phyloP scores from a whole-genome alignment of 768 basidiomycete genomes.

The Baorangia bicolor region DNA sequence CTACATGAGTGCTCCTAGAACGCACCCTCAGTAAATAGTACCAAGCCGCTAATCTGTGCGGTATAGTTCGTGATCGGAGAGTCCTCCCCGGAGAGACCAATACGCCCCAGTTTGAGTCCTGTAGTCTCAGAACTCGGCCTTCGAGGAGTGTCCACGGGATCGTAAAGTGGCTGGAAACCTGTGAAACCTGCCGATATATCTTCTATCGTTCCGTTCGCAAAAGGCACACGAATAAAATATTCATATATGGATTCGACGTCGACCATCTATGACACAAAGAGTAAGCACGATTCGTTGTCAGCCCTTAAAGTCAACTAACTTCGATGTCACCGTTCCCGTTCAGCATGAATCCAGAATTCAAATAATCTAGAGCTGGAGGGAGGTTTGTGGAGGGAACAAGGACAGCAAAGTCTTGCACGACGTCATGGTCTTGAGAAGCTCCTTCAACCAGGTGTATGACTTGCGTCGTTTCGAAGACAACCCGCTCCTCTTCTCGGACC shows the following conservation, averaged over 20 bases:
- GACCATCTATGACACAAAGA: background rate
- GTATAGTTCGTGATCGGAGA: background rate
- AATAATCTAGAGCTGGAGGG: slow-evolving; percentile 12
- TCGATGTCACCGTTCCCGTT: too few relatives aligned
- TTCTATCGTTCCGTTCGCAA: slow-evolving; percentile 12
- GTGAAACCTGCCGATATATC: slow-evolving; percentile 12
- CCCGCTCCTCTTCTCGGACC: slow-evolving; percentile 17
- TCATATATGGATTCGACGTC: slow-evolving; percentile 15
- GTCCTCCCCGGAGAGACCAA: too few relatives aligned
- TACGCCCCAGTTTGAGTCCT: background rate
- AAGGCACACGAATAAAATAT: slow-evolving; percentile 13
- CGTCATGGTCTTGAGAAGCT: background rate
- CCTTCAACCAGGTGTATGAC: background rate
- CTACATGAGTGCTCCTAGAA: too few relatives aligned
- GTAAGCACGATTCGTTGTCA: background rate
- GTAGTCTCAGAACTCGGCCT: background rate
- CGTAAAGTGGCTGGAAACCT: slow-evolving; percentile 4
- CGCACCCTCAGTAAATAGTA: too few relatives aligned
- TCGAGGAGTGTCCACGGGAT: background rate
- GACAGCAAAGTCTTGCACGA: slow-evolving; percentile 13
- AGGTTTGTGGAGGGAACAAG: too few relatives aligned
- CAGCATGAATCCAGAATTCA: too few relatives aligned
- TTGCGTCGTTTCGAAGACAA: slow-evolving; percentile 16
- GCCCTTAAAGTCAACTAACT: background rate
- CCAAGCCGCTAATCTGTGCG: too few relatives aligned